Percentiles rank a stretch among this genome's conserved stretches.
These are phyloP conservation scores for Gymnopus androsaceus DNA, from an alignment of 1,284 basidiomycete species.

Conservation along the genomic window DNA sequence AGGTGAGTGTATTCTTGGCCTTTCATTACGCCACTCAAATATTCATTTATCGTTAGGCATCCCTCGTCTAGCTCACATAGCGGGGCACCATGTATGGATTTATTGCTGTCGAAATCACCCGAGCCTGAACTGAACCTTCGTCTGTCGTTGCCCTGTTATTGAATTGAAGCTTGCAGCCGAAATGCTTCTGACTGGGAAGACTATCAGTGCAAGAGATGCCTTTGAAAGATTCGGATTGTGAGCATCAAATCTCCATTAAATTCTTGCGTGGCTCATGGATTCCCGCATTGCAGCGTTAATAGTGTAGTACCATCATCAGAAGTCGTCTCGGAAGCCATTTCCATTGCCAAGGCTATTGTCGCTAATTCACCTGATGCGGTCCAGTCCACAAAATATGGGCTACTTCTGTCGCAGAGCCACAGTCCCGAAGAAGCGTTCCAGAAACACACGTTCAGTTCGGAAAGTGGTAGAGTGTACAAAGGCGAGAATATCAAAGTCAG, in stretches of 20 bases:
- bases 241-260: slow-evolving; percentile 30
- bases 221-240: slow-evolving; percentile 75
- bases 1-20: slow-evolving; percentile 48
- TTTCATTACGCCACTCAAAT: slow-evolving; percentile 18
- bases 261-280: background rate
- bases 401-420: slow-evolving; percentile 57
- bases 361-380: slow-evolving; percentile 81
- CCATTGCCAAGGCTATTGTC: slow-evolving; percentile 61
- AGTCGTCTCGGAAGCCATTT: slow-evolving; percentile 65
- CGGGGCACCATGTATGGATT: slow-evolving; percentile 68
- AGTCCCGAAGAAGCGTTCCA: slow-evolving; percentile 57
- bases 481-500: slow-evolving; percentile 72
- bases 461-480: slow-evolving; percentile 59
- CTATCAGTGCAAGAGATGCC: slow-evolving; percentile 69
- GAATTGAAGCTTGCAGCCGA: slow-evolving; percentile 83
- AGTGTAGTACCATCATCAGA: slow-evolving; percentile 57
- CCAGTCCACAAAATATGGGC: slow-evolving; percentile 71
- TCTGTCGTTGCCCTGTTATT: too few species aligned
- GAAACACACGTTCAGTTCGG: slow-evolving; percentile 48
- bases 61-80: slow-evolving; percentile 58
- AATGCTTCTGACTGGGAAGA: slow-evolving; percentile 72
- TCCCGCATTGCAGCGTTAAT: slow-evolving; percentile 66
- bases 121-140: too few species aligned
- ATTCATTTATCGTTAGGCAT: slow-evolving; percentile 47
- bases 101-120: background rate